Evolutionary conservation across 257 asterid genomes (phyloP), one percentile per base, ranked within the genome.

Genomic region (Ehretia macrophylla): DNA sequence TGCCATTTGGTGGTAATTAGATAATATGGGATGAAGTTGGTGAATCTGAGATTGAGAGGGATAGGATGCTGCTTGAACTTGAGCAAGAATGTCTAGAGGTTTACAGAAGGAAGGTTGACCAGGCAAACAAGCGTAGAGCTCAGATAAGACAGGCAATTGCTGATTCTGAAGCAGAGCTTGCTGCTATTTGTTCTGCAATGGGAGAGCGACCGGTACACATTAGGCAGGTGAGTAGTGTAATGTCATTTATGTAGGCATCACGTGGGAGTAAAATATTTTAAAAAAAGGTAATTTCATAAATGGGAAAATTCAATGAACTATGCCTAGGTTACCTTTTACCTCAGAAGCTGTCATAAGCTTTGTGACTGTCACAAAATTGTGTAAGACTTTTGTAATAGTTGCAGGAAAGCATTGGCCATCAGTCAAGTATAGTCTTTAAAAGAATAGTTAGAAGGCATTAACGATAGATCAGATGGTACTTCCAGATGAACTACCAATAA

Each of bases 1-100:
- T 22, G 20, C 21, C 32, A 59, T 68, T 51, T 62, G 19, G 19
- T 66, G 80, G 45, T 50, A 21, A 53, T 68, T 72, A 93, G 99
- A 86, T 89, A 68, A 89, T 93, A 76, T 93, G 99, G 99, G 96
- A 93, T 39, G 99, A 93, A 77, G 99, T 93, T 57, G 99, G 99
- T 51, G 97, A 93, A 79, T 60, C 95, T 60, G 97, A 85, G 69
- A 27, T 73, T 8, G 97, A 89, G 62, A 86, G 79, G 71, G 97
- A 93, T 76, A 81, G 73, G 53, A 85, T 82, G 89, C 69, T 93
- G 68, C 84, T 84, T 62, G 96, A 93, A 73, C 85, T 93, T 32
- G 99, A 93, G 69, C 83, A 77, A 61, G 99, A 89, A 68, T 93
- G 99, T 58, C 60, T 93, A 22, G 97, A 93, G 73, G 97, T 93